Percentiles rank a stretch among this genome's conserved stretches.
phyloP scores from a whole-genome alignment of 108 stramenopile genomes.

The Parietichytrium sp. region DNA sequence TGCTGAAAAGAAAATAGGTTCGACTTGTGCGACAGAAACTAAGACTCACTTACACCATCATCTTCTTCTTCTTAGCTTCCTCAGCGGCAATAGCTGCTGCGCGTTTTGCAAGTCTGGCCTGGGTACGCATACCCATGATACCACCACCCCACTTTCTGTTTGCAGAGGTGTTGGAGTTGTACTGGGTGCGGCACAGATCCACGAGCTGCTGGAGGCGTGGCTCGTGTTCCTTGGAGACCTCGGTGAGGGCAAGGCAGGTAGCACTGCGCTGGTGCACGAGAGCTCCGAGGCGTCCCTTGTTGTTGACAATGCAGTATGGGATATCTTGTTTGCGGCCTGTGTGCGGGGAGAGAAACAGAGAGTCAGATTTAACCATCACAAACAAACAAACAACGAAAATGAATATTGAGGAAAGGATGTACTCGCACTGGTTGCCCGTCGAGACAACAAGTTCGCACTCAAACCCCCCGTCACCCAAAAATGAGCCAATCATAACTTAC shows the following conservation, averaged over 20 bases:
- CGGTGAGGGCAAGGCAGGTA: constrained; percentile 78
- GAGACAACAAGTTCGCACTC: no score
- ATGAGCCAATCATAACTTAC: no score
- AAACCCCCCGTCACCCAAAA: no score
- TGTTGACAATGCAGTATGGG: constrained; percentile 99
- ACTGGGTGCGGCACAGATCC: constrained; percentile 81
- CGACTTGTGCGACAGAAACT: no score
- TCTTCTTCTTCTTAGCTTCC: constrained; percentile 85
- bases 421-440: no score
- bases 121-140: constrained; percentile 99
- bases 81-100: constrained; percentile 88
- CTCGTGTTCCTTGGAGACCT: constrained; percentile 85
- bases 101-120: constrained; percentile 94
- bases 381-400: no score
- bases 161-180: constrained; percentile 85
- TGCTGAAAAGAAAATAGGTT: no score
- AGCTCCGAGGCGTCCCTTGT: constrained; percentile 96
- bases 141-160: constrained; percentile 97
- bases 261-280: constrained; percentile 94
- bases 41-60: constrained; percentile 23
- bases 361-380: no score
- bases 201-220: constrained; percentile 75
- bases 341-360: no score
- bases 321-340: constrained; percentile 98
- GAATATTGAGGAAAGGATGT: no score